Evolutionary conservation across 208 protist species (phyloP), one percentile per base, ranked within the genome.

Genomic region (Crithidia thermophila): DNA sequence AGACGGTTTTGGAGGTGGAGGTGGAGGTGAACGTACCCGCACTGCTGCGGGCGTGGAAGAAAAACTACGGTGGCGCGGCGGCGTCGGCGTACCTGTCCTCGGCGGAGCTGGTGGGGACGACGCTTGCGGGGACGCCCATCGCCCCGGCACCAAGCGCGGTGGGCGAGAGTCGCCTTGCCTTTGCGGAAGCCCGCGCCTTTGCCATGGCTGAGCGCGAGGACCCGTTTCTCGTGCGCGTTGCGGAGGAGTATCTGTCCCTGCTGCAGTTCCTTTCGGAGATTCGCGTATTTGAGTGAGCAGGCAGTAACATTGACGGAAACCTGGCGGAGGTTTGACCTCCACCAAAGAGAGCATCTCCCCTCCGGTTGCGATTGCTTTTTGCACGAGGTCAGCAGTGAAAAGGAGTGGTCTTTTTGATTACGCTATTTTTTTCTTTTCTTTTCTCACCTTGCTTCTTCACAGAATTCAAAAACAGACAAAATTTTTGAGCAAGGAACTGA

Each of bases 11-110:
- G 6, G 69, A 73, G 4, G 72, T 93, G 8, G 88, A 94, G 65
- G 45, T 91, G 50, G 85, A 94, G 76, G 55, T 94, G 9, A 52
- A 89, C 49, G 33, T 94, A 14, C 70, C 49, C 11, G 52, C 34
- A 30, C 28, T 94, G 37, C 55, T 85, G 42, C 65, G 67, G 30
- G 79, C 52, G 59, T 88, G 84, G 70, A 77, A 75, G 62, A 20
- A 49, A 33, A 3, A 66, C 23, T 59, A 70, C 50, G 70, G 65
- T n/a, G 36, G 49, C 23, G 67, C 56, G 20, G 72, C 67, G 11
- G 70, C 49, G 13, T 52, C 69, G 5, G 53, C 56, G n/a, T 65
- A 68, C 25, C 47, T 65, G 9, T 67, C 58, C 25, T 28, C 67
- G 9, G 36, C 69, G 6, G 55, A 23, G 56, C 34, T 58, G 34